These are phyloP conservation scores for Fusarium liriodendri DNA, from an alignment of 2,329 filamentous ascomycete genomes.

Conservation along the genomic window DNA sequence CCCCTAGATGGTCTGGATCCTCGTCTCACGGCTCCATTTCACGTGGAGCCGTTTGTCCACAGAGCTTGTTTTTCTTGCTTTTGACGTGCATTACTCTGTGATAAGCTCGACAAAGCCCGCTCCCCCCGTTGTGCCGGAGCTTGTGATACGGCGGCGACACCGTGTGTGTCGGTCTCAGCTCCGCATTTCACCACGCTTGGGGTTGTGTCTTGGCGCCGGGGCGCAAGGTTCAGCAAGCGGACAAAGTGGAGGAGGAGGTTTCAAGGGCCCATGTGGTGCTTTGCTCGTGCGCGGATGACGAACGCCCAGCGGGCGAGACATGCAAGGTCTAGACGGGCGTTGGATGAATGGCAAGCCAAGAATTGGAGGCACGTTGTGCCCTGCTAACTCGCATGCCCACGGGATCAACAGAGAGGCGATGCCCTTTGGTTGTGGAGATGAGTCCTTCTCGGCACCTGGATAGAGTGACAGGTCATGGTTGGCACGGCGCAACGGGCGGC, in stretches of 20 bases:
- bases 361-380: neutral
- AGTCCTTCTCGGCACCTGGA: neutral
- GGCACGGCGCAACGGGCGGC: neutral
- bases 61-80: neutral
- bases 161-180: neutral
- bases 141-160: neutral
- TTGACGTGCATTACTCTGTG: neutral
- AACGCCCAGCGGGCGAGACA: neutral
- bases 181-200: neutral
- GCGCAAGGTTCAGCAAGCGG: neutral
- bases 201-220: neutral
- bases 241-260: neutral
- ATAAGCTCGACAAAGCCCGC: neutral
- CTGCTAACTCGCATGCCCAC: neutral
- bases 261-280: neutral
- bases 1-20: neutral
- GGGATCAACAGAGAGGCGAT: neutral
- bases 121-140: neutral
- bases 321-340: neutral
- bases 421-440: neutral
- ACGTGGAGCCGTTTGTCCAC: constrained; percentile 2
- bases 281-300: neutral
- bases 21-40: neutral
- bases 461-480: neutral
- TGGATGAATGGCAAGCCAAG: neutral